Conservation (phyloP, 768 basidiomycete genomes). For the Sistotremastrum suecicum region DNA sequence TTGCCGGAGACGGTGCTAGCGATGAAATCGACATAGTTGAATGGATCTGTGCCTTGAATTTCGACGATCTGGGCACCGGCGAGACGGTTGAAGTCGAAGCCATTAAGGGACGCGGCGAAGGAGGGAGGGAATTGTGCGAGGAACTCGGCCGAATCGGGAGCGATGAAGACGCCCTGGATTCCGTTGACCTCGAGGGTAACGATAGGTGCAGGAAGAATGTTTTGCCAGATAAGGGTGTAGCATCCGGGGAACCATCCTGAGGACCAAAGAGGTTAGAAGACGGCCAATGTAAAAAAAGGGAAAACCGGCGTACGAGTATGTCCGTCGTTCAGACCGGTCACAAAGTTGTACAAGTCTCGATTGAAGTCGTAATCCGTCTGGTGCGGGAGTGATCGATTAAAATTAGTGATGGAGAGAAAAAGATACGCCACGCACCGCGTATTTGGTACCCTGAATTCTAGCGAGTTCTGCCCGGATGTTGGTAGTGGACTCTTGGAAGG, state of each 20-base stretch:
- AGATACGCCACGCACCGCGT: constrained; percentile 19
- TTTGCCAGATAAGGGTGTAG: constrained; percentile 35
- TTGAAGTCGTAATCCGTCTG: constrained; percentile 60
- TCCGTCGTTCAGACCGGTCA: constrained; percentile 45
- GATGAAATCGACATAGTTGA: constrained; percentile 39
- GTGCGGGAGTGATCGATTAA: constrained; percentile 2
- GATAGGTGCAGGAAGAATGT: constrained; percentile 42
- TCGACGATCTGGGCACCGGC: constrained; percentile 42
- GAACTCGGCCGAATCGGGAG: constrained; percentile 40
- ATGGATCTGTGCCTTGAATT: constrained; percentile 40
- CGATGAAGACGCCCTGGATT: constrained; percentile 30
- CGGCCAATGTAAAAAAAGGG: not conserved
- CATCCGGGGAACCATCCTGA: constrained; percentile 44
- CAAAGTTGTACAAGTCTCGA: constrained; percentile 38
- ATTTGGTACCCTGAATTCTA: constrained; percentile 33
- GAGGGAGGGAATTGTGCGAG: constrained; percentile 28
- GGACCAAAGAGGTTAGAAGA: not conserved
- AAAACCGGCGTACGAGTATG: constrained; percentile 35
- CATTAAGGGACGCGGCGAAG: constrained; percentile 33
- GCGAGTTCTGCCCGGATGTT: constrained; percentile 37
- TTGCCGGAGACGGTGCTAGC: constrained; percentile 48
- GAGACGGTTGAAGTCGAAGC: constrained; percentile 44
- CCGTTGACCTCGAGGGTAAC: constrained; percentile 37
- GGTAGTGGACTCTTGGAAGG: constrained; percentile 33
- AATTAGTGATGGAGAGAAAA: not conserved